Evolutionary conservation across 176 grass and related monocot species (phyloP).

Genomic region (Eragrostis nindensis): DNA sequence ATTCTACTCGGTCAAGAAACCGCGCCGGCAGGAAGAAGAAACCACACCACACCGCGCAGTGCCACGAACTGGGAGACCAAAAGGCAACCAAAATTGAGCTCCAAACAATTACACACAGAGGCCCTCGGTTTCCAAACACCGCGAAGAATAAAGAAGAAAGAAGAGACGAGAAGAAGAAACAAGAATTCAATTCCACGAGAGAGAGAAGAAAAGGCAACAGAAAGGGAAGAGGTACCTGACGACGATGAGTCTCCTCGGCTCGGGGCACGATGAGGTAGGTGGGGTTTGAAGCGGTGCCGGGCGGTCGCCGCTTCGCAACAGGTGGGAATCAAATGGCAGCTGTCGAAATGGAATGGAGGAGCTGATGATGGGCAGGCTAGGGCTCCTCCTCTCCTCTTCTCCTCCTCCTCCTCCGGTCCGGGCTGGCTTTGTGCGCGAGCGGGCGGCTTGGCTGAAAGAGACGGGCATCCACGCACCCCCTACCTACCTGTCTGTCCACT

Average conservation of each 20-base stretch:
- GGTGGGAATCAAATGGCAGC: constrained; percentile 6
- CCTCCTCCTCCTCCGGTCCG: no score
- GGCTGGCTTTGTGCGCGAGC: not conserved
- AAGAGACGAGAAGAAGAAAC: not conserved
- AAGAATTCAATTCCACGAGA: not conserved
- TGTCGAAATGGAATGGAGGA: constrained; percentile 15
- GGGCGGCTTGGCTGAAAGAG: constrained; percentile 46
- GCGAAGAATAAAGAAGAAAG: not conserved
- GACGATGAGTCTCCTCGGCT: not conserved
- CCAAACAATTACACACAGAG: not conserved
- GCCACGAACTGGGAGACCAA: not conserved
- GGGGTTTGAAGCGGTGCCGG: constrained; percentile 10
- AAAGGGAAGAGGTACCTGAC: not conserved
- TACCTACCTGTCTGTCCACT: not conserved
- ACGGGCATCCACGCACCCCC: constrained; percentile 9
- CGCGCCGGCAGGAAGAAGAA: constrained; percentile 2
- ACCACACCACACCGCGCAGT: not conserved
- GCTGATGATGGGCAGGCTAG: constrained; percentile 40
- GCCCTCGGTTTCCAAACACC: not conserved
- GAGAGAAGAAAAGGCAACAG: not conserved
- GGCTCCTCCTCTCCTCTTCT: not conserved
- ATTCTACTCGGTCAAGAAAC: constrained; percentile 10
- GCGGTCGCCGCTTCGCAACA: constrained; percentile 7
- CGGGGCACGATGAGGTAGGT: not conserved
- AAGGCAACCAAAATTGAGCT: not conserved